These are phyloP conservation scores for Crotalaria pallida DNA, from an alignment of 306 rosid genomes.

Conservation along the genomic window DNA sequence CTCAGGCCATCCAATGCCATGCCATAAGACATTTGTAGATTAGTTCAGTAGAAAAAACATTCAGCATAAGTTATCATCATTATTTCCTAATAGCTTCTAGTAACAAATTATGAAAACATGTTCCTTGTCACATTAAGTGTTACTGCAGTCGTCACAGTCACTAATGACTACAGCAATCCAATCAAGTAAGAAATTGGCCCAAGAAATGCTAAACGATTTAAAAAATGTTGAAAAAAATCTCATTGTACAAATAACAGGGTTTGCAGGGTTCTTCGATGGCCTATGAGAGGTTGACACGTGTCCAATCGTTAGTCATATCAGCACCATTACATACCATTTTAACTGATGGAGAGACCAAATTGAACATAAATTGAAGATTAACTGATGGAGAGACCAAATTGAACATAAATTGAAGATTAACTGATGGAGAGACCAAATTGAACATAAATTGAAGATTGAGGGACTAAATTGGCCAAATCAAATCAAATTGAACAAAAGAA, in stretches of 20 bases:
- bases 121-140: neutral
- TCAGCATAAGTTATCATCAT: neutral
- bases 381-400: no score
- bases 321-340: no score
- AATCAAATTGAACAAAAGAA: neutral
- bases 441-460: no score
- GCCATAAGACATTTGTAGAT: neutral
- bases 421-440: no score
- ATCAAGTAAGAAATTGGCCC: neutral
- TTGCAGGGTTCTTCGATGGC: no score
- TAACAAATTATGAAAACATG: constrained; percentile 1
- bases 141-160: neutral
- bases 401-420: no score
- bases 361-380: no score
- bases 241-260: neutral
- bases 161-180: neutral
- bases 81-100: neutral
- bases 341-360: no score
- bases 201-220: neutral
- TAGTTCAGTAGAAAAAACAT: neutral
- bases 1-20: neutral
- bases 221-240: neutral
- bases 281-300: no score
- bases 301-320: no score
- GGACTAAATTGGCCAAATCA: neutral